These are phyloP conservation scores for Xylaria polymorpha DNA, from an alignment of 2,329 filamentous ascomycete genomes.

Conservation along the genomic window DNA sequence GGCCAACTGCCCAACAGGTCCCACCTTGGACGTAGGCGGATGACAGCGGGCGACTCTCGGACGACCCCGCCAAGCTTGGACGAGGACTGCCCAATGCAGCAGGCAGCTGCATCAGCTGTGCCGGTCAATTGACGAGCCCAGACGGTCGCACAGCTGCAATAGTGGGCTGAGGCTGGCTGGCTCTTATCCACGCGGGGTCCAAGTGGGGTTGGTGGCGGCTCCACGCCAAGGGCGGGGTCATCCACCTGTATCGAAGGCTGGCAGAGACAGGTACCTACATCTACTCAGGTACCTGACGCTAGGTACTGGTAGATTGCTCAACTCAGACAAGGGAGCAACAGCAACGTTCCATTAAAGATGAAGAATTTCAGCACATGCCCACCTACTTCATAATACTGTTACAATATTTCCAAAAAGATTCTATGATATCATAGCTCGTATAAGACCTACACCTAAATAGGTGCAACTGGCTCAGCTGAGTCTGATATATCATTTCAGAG, in stretches of 20 bases:
- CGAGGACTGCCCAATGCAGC: slow-evolving; percentile 19
- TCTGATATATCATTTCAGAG: neutral
- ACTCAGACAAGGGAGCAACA: neutral
- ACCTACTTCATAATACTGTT: neutral
- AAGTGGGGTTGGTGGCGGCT: slow-evolving; percentile 8
- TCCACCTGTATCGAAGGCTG: neutral
- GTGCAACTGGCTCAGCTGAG: neutral
- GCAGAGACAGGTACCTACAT: too few relatives aligned
- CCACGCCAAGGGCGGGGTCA: slow-evolving; percentile 8
- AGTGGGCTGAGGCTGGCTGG: slow-evolving; percentile 17
- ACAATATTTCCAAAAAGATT: neutral
- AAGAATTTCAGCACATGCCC: neutral
- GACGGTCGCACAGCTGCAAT: slow-evolving; percentile 3
- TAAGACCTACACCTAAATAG: neutral
- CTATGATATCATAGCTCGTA: neutral
- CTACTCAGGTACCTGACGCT: too few relatives aligned
- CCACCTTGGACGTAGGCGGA: slow-evolving; percentile 1
- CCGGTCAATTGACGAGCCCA: slow-evolving; percentile 29
- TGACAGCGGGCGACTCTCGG: slow-evolving; percentile 10
- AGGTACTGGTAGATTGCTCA: too few relatives aligned
- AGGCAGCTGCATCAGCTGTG: slow-evolving; percentile 34
- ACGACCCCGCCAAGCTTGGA: slow-evolving; percentile 17
- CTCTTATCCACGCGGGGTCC: slow-evolving; percentile 15
- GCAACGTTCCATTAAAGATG: neutral
- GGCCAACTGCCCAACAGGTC: slow-evolving; percentile 12